Conservation (phyloP, 73 alveolate species). For the Urostyla sp. region DNA sequence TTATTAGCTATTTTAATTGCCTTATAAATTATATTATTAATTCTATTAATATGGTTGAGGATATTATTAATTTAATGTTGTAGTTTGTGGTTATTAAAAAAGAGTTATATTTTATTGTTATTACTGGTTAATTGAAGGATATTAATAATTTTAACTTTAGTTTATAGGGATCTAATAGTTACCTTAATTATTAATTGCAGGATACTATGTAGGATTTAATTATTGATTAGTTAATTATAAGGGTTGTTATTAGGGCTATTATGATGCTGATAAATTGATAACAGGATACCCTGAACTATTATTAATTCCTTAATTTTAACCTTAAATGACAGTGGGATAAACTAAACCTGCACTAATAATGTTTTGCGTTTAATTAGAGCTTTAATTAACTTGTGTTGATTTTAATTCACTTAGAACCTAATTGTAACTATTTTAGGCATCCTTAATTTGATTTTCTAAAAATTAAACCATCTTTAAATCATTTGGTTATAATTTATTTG, state of each 20-base stretch:
- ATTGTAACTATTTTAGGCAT: neutral
- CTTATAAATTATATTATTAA: neutral
- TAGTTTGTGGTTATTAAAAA: no score
- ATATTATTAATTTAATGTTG: conserved; percentile 2
- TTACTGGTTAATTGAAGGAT: no score
- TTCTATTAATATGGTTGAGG: neutral
- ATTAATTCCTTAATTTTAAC: no score
- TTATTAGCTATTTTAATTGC: neutral
- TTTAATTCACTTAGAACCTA: neutral
- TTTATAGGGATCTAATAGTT: neutral
- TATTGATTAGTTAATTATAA: neutral
- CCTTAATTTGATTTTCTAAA: neutral
- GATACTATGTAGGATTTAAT: neutral
- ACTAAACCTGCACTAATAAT: no score
- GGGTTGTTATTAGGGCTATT: neutral
- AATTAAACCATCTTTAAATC: neutral
- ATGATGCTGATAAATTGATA: neutral
- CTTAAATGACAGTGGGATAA: no score
- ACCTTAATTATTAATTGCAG: neutral
- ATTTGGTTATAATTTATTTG: neutral
- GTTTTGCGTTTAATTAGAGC: neutral
- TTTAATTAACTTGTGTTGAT: neutral
- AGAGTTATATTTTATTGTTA: no score
- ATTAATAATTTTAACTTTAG: neutral
- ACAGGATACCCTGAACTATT: no score